These are phyloP conservation scores for Cryphonectria carpinicola DNA, from an alignment of 2,329 filamentous ascomycete genomes.

Conservation along the genomic window DNA sequence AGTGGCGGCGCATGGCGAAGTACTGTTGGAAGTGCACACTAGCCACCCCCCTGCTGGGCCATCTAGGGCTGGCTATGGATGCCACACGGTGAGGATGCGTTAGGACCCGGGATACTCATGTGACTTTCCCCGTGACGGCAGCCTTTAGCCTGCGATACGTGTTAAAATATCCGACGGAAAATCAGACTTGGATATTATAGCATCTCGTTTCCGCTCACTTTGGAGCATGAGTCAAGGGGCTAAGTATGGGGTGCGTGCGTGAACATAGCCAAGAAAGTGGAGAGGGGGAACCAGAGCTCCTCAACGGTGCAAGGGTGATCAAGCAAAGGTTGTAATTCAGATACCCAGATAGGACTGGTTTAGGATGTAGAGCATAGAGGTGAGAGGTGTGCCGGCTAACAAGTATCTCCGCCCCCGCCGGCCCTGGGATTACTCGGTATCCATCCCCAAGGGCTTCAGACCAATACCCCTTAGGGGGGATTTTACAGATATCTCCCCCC, in stretches of 20 bases:
- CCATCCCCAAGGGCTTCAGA: neutral
- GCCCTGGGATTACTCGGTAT: neutral
- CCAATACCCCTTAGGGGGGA: neutral
- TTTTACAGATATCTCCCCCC: neutral
- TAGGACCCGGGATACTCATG: neutral
- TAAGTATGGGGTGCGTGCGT: neutral
- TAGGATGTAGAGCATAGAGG: neutral
- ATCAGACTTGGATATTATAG: neutral
- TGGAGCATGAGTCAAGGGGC: neutral
- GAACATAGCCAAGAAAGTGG: neutral
- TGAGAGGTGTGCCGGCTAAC: neutral
- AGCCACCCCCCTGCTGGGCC: too few relatives aligned
- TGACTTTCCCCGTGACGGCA: neutral
- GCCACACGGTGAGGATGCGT: constrained; percentile 6
- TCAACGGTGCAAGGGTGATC: neutral
- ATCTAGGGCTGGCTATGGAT: neutral
- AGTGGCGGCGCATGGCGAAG: neutral
- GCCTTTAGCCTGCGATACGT: too few relatives aligned
- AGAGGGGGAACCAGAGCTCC: too few relatives aligned
- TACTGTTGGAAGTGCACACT: neutral
- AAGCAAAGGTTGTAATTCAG: neutral
- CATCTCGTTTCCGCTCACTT: neutral
- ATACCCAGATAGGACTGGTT: neutral
- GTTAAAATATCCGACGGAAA: neutral
- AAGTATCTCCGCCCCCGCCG: neutral